Conservation (phyloP, 2,329 filamentous ascomycete species). For the Teratosphaeriaceae sp. region DNA sequence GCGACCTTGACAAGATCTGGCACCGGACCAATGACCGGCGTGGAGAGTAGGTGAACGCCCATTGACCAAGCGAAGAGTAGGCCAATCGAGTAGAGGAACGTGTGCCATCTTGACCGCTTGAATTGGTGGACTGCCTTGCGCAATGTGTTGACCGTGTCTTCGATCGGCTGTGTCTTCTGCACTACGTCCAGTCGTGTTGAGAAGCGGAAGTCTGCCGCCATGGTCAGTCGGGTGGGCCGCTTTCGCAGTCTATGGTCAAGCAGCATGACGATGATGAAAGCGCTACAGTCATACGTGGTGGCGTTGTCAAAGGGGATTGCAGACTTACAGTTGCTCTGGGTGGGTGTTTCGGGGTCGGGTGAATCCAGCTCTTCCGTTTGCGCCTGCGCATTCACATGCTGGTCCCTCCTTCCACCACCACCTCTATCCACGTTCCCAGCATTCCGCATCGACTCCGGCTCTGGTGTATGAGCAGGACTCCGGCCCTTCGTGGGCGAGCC, state of each 20-base stretch:
- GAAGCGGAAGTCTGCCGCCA: slow-evolving; percentile 69
- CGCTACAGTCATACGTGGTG: too few relatives aligned
- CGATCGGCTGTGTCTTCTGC: slow-evolving; percentile 78
- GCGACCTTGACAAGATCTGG: slow-evolving; percentile 89
- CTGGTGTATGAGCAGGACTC: slow-evolving; percentile 27
- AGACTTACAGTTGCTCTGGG: slow-evolving; percentile 31
- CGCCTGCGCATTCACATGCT: slow-evolving; percentile 3
- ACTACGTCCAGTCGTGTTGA: slow-evolving; percentile 81
- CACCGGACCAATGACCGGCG: slow-evolving; percentile 58
- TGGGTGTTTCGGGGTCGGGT: slow-evolving; percentile 18
- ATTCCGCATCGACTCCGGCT: slow-evolving; percentile 14
- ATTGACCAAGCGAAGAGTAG: slow-evolving; percentile 59
- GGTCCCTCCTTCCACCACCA: slow-evolving; percentile 16
- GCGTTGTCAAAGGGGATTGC: too few relatives aligned
- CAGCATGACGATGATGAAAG: too few relatives aligned
- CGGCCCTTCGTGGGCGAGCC: slow-evolving; percentile 43
- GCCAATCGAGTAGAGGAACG: slow-evolving; percentile 56
- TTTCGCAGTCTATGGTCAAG: too few relatives aligned
- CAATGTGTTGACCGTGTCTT: slow-evolving; percentile 60
- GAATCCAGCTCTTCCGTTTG: slow-evolving; percentile 16
- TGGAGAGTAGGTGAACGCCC: slow-evolving; percentile 61
- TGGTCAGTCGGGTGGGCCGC: slow-evolving; percentile 8
- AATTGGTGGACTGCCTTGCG: slow-evolving; percentile 53
- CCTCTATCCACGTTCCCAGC: slow-evolving; percentile 14
- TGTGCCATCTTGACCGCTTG: slow-evolving; percentile 63